Evolutionary conservation across 108 stramenopile genomes (phyloP).

Genomic region (Schizochytrium sp.): DNA sequence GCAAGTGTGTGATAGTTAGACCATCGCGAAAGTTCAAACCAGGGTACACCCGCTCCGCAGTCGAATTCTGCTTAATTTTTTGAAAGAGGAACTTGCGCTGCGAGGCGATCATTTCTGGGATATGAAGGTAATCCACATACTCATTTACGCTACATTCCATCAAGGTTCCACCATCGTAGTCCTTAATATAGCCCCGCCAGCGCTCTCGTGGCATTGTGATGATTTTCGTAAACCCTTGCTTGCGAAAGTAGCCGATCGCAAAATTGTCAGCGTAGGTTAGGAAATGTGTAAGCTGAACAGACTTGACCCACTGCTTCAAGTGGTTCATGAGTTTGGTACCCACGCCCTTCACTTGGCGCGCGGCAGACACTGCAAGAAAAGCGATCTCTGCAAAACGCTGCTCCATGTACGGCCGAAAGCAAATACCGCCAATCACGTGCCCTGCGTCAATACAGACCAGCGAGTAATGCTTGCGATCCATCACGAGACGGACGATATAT

Average conservation of each 20-base stretch:
- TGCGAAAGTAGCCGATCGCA: conserved; percentile 97
- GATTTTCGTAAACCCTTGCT: conserved; percentile 92
- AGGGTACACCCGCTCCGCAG: conserved; percentile 45
- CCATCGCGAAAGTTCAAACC: conserved; percentile 49
- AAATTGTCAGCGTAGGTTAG: conserved; percentile 99
- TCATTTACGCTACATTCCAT: conserved; percentile 99
- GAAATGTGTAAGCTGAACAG: conserved; percentile 89
- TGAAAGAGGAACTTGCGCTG: conserved; percentile 82
- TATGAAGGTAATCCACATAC: conserved; percentile 87
- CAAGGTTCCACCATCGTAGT: conserved; percentile 97
- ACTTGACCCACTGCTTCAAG: conserved; percentile 87
- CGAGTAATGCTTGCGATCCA: conserved; percentile 91
- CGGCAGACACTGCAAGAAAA: conserved; percentile 94
- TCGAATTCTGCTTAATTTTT: not conserved
- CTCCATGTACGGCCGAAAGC: conserved; percentile 90
- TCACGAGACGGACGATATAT: conserved; percentile 96
- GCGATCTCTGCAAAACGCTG: conserved; percentile 94
- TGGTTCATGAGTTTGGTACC: conserved; percentile 98
- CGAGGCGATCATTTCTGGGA: conserved; percentile 84
- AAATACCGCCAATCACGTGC: conserved; percentile 95
- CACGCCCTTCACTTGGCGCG: conserved; percentile 89
- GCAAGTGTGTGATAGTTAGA: conserved; percentile 23
- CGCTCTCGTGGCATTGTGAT: conserved; percentile 86
- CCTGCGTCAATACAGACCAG: conserved; percentile 85
- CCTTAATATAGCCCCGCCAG: conserved; percentile 94